Base-by-base conservation (phyloP, 2,329 filamentous ascomycete species). In the Nothopassalora personata region DNA sequence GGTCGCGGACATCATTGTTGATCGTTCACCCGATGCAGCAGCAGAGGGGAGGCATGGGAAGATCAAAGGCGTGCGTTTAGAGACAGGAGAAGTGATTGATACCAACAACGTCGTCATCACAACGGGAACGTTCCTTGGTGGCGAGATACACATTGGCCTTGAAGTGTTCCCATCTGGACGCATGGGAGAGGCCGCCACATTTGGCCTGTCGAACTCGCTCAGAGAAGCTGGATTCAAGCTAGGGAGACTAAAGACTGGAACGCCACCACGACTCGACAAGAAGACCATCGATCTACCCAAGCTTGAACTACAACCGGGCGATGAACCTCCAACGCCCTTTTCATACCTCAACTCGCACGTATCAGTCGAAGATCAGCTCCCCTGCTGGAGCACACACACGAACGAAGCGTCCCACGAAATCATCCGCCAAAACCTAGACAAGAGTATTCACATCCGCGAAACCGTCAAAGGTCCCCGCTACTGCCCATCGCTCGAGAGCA, bases 361-460 rank as follows among this genome's bases (percentile, higher is more conserved):
- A 0, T 78, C 87, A 1, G 91, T 96, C 0, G 78, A 90, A 70
- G 81, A 90, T 10, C 94, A 99, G 75, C 79, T 97, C 39, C 80
- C 84, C n/a, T 97, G 92, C 77, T 86, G 90, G 80, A 85, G 86
- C 58, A 97, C 93, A 1, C 85, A 92, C 70, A 99, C 94, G 27
- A 97, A 96, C 70, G 80, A 86, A 52, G 83, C 80, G 5, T 86
- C 91, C 0, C 94, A 99, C 74, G 84, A 89, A 15, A 83, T 99
- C 53, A 88, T 97, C 60, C 85, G 91, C 49, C 84, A 85, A 6
- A 97, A 97, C 70, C 83, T 99, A n/a, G 89, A 96, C 71, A 95
- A 96, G 72, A 95, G 91, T 0, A 89, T 99, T 36, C 94, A 99
- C 71, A 97, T 99, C 63, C 86, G 94, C 27, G 94, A 99, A 74